Evolutionary conservation across 2,329 filamentous ascomycete species (phyloP), one percentile per base, ranked within the genome.

Genomic region (Monosporascus cannonballus): DNA sequence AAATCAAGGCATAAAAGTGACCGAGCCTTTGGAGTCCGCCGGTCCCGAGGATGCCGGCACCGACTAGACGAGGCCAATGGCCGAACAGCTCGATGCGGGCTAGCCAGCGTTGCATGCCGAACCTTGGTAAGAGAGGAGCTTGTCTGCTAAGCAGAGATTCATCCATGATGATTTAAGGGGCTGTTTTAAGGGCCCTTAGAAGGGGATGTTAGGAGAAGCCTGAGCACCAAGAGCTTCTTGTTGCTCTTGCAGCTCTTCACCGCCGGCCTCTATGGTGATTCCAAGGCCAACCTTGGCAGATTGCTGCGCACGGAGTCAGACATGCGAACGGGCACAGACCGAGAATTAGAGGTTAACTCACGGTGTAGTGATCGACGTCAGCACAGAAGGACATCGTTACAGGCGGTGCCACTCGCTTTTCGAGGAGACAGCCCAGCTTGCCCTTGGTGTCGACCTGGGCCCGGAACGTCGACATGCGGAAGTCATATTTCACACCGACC

Each of bases 401-500:
- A 27, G 92, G 89, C 59, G 91, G 90, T 30, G 91, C 91, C 66
- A 99, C 89, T 67, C 91, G 87, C 85, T 96, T 97, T 80, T 99
- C 94, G 62, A 97, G 76, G 66, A 96, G 76, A 69, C 90, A 94
- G 73, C 88, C 90, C 56, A 99, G 80, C 78, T 96, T 96, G 71
- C 94, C 94, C 70, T 90, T 86, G 66, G 91, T 95, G 75, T 99
- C 94, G 64, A 97, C 82, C 76, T 99, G 94, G 45, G 93, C 94
- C 60, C 93, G 86, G 85, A 96, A 96, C 49, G 90, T 94, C 51
- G 90, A 94, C 76, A 91, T 89, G 68, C 90, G 84, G 84, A 99
- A 99, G 71, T 96, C 93, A 75, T 99, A 99, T 76, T 99, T 99
- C 69, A 91, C 90, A 66, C 93, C 94, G 64, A 97, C 81, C 51